Base-by-base conservation (phyloP, 2,329 filamentous ascomycete species). In the Xylaria sp. region DNA sequence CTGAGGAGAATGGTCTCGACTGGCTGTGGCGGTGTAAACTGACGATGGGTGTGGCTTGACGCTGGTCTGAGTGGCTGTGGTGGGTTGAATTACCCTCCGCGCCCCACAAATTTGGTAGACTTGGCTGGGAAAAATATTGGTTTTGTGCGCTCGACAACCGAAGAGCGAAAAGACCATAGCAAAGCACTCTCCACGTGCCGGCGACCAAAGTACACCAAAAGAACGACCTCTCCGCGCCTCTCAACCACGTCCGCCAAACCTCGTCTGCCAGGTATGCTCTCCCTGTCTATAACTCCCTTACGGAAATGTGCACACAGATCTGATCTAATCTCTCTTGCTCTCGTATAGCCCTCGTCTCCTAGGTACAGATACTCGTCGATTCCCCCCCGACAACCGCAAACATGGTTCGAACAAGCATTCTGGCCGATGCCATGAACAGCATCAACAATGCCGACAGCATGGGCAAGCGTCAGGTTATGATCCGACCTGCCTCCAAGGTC, bases 381-480 rank as follows among this genome's bases (percentile, higher is more conserved):
- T 48, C 46, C 33, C 42, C 49, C 49, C 31, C 60, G 49, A 68
- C 66, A 51, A 15, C 56, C 60, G 65, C 65, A 48, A 67, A 57
- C 56, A 68, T 68, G 66, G 66, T 68, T 68, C 66, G 66, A 65
- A 65, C 66, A 64, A 68, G 66, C 57, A 51, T 68, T 38, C 13
- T 68, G 66, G 33, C 61, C 23, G 66, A 68, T 65, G 66, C 66
- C 17, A 64, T 68, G 66, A 64, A 68, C 57, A 17, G 28, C 49
- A 65, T 68, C 66, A 68, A 68, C 66, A 68, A 68, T 26, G 66
- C 66, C 61, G 66, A 68, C 57, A 15, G 58, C 57, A 64, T 65
- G 66, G 66, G 66, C 60, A 68, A 68, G 51, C 66, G 66, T 36
- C 66, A 68, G 42, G 66, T 68, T 44, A 6, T 68, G 23, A 60